Conservation (phyloP, 2,329 filamentous ascomycete species). For the Dichotomopilus funicola region DNA sequence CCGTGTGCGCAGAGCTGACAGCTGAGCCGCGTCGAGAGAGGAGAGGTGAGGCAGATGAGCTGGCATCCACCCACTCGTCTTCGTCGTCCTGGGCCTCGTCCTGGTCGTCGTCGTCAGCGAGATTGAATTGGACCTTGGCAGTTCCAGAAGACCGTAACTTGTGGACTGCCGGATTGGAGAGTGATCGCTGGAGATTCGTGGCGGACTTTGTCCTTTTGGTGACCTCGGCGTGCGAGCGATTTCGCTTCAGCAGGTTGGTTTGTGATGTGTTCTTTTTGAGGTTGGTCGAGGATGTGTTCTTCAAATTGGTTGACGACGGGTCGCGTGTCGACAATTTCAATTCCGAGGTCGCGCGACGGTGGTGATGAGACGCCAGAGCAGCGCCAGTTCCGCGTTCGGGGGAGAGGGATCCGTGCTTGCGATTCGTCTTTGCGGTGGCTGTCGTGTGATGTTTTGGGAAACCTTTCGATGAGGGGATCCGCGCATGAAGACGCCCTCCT, state of each 20-base stretch:
- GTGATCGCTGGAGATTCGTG: constrained; percentile 46
- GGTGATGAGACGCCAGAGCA: constrained; percentile 28
- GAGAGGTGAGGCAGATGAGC: constrained; percentile 55
- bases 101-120: constrained; percentile 43
- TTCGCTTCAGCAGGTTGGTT: constrained; percentile 48
- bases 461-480: constrained; percentile 47
- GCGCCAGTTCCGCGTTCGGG: constrained; percentile 31
- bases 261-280: constrained; percentile 49
- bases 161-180: constrained; percentile 44
- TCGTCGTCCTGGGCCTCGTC: constrained; percentile 36
- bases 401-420: constrained; percentile 39
- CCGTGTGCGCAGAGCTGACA: constrained; percentile 32
- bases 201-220: constrained; percentile 45
- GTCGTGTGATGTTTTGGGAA: constrained; percentile 40
- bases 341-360: constrained; percentile 47
- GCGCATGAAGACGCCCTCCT: constrained; percentile 40
- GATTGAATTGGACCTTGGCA: constrained; percentile 55
- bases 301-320: constrained; percentile 37
- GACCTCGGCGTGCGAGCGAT: constrained; percentile 53
- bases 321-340: constrained; percentile 41
- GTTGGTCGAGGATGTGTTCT: constrained; percentile 31
- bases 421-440: constrained; percentile 28
- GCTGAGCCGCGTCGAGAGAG: constrained; percentile 45
- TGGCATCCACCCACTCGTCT: constrained; percentile 63
- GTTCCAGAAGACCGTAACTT: constrained; percentile 33